These are phyloP conservation scores for Hymenoscyphus scutula DNA, from an alignment of 2,329 filamentous ascomycete genomes.

Conservation along the genomic window DNA sequence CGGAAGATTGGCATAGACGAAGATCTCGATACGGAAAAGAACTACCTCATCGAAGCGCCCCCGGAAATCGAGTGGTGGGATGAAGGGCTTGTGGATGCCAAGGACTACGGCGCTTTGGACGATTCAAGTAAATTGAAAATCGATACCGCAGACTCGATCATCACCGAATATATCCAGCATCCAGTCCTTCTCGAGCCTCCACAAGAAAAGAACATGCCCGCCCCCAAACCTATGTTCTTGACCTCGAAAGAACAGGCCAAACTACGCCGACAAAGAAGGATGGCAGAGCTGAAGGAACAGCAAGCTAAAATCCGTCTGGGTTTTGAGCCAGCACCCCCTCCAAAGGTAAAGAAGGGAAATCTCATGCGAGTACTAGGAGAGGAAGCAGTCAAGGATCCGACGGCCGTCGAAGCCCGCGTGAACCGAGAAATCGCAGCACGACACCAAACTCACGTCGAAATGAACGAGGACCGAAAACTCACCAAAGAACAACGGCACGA, in stretches of 20 bases:
- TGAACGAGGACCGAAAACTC: constrained; percentile 82
- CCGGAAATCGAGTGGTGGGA: constrained; percentile 98
- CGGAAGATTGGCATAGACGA: constrained; percentile 93
- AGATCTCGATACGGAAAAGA: constrained; percentile 82
- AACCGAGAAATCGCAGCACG: constrained; percentile 91
- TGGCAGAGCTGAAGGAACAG: constrained; percentile 91
- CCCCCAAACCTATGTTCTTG: constrained; percentile 86
- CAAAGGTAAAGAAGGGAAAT: constrained; percentile 96
- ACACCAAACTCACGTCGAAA: constrained; percentile 69
- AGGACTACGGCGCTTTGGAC: constrained; percentile 70
- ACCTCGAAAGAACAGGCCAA: constrained; percentile 91
- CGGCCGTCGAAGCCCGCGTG: constrained; percentile 91
- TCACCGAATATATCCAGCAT: constrained; percentile 90
- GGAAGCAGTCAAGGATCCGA: constrained; percentile 85
- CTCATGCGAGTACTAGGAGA: constrained; percentile 96
- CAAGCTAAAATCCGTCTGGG: constrained; percentile 95
- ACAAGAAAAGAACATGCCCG: constrained; percentile 77
- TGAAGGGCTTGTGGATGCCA: constrained; percentile 75
- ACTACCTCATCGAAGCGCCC: constrained; percentile 78
- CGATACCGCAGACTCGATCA: constrained; percentile 74
- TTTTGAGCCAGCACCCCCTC: constrained; percentile 82
- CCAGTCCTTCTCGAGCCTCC: constrained; percentile 88
- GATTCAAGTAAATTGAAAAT: constrained; percentile 68
- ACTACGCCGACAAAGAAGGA: constrained; percentile 81
- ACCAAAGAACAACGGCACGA: constrained; percentile 84